These are phyloP conservation scores for Dalbergia cultrata DNA, from an alignment of 306 rosid species.

Conservation along the genomic window DNA sequence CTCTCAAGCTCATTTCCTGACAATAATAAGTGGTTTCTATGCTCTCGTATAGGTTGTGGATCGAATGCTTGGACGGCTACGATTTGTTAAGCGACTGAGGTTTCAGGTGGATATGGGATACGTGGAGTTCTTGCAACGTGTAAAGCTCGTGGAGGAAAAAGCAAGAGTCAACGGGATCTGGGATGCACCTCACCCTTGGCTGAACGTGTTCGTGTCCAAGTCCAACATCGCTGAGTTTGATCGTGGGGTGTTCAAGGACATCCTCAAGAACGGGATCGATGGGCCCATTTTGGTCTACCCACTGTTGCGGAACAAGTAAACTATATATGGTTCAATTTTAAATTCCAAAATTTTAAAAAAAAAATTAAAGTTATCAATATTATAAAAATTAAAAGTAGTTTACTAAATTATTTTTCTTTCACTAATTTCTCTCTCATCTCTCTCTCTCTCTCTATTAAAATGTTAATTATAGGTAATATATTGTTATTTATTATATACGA, in stretches of 20 bases:
- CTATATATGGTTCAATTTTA: background rate
- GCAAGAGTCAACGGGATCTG: slow-evolving; percentile 74
- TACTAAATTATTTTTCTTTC: no score
- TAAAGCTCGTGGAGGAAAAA: slow-evolving; percentile 78
- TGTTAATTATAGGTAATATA: no score
- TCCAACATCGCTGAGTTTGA: slow-evolving; percentile 62
- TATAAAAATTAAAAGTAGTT: no score
- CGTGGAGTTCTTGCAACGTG: slow-evolving; percentile 81
- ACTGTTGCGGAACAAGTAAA: slow-evolving; percentile 72
- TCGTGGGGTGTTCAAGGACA: slow-evolving; percentile 69
- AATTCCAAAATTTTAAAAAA: no score
- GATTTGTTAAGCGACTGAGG: slow-evolving; percentile 61
- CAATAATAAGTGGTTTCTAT: no score
- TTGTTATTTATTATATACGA: no score
- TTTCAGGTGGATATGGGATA: slow-evolving; percentile 76
- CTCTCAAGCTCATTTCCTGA: background rate
- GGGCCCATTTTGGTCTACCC: slow-evolving; percentile 89
- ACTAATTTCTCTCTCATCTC: no score
- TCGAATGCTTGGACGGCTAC: slow-evolving; percentile 60
- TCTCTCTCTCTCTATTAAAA: no score
- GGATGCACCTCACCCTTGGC: slow-evolving; percentile 92
- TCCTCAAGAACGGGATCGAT: slow-evolving; percentile 71
- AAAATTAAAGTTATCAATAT: no score
- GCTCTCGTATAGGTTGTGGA: slow-evolving; percentile 57
- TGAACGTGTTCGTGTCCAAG: slow-evolving; percentile 72